Evolutionary conservation across 192 early-diverging fungal genomes (phyloP).

Genomic region (Gorgonomyces haynaldii): DNA sequence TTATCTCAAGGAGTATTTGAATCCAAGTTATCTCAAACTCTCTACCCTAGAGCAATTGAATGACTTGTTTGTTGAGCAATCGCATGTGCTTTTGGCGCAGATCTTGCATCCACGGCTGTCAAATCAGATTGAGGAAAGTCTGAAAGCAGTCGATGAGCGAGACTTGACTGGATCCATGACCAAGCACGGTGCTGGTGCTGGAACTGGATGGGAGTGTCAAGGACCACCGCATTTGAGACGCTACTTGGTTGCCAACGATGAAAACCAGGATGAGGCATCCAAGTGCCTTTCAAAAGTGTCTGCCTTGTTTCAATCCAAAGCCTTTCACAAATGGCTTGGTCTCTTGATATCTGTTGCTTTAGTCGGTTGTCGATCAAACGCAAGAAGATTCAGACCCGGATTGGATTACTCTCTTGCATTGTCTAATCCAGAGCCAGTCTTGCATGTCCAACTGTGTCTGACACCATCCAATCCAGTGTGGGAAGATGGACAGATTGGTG

Average conservation of each 20-base stretch:
- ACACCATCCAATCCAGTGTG: slow-evolving; percentile 28
- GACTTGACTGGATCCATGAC: slow-evolving; percentile 27
- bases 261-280: slow-evolving; percentile 1
- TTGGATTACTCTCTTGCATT: slow-evolving; percentile 70
- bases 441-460: slow-evolving; percentile 58
- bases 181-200: slow-evolving; percentile 46
- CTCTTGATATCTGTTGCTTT: slow-evolving; percentile 41
- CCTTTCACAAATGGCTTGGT: slow-evolving; percentile 52
- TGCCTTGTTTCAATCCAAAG: slow-evolving; percentile 35
- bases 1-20: slow-evolving; percentile 8
- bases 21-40: slow-evolving; percentile 51
- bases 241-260: slow-evolving; percentile 35
- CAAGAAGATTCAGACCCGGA: slow-evolving; percentile 65
- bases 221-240: slow-evolving; percentile 60
- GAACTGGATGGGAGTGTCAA: slow-evolving; percentile 40
- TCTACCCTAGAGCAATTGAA: slow-evolving; percentile 38
- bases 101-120: slow-evolving; percentile 43
- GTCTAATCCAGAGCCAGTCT: slow-evolving; percentile 27
- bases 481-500: slow-evolving; percentile 54
- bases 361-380: slow-evolving; percentile 31
- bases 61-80: slow-evolving; percentile 54
- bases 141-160: slow-evolving; percentile 29
- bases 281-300: slow-evolving; percentile 20
- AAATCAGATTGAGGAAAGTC: slow-evolving; percentile 19
- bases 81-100: slow-evolving; percentile 48